phyloP scores from a whole-genome alignment of 2,329 filamentous ascomycete genomes.

The Neofusicoccum sp. region DNA sequence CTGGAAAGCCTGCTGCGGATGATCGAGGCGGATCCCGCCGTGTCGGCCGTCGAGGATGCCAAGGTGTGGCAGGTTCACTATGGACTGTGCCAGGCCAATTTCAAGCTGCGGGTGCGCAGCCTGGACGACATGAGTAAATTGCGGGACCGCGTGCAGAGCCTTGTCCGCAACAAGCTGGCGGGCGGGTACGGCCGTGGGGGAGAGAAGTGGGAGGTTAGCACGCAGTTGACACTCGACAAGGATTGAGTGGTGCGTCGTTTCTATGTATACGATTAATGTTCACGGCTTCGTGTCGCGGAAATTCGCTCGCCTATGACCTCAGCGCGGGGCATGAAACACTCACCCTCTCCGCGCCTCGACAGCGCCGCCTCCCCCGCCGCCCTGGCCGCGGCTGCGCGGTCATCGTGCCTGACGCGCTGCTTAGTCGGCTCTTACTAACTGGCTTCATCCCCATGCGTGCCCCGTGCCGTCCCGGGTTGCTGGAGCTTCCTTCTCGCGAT shows the following conservation, averaged over 20 bases:
- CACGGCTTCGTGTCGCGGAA: not conserved
- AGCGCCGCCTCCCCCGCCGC: too few relatives aligned
- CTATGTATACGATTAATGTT: not conserved
- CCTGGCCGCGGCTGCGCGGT: too few relatives aligned
- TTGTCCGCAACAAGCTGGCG: conserved; percentile 84
- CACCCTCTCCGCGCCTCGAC: not conserved
- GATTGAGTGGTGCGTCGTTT: not conserved
- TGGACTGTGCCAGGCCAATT: conserved; percentile 90
- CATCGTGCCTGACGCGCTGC: not conserved
- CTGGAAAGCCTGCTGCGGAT: conserved; percentile 73
- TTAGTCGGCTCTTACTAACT: not conserved
- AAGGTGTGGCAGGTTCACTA: conserved; percentile 99
- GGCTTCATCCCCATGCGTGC: not conserved
- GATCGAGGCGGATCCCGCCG: conserved; percentile 77
- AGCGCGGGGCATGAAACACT: not conserved
- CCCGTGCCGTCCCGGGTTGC: not conserved
- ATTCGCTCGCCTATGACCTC: not conserved
- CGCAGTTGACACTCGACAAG: conserved; percentile 65
- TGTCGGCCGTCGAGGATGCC: conserved; percentile 81
- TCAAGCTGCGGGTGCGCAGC: conserved; percentile 75
- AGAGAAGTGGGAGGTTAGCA: conserved; percentile 89
- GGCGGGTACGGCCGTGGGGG: conserved; percentile 83
- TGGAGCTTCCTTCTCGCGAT: not conserved
- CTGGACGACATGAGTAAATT: conserved; percentile 68
- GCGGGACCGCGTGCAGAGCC: conserved; percentile 71